Evolutionary conservation across 345 rosid species (phyloP), one percentile per base, ranked within the genome.

Genomic region (Salix koriyanagi): DNA sequence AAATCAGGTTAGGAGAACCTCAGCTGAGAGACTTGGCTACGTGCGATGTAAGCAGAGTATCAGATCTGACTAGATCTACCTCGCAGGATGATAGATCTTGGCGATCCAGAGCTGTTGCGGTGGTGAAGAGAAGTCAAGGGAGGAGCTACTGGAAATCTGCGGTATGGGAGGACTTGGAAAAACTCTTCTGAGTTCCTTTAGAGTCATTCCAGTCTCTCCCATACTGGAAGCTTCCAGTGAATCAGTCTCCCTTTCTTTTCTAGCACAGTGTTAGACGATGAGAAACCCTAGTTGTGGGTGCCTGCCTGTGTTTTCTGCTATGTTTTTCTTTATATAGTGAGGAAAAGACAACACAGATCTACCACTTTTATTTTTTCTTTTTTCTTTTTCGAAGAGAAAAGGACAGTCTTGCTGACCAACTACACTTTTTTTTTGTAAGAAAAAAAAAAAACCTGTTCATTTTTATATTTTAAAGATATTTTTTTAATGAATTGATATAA

Each of bases 301-400:
- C 25, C n/a, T n/a, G n/a, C n/a, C n/a, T n/a, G n/a, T n/a, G n/a
- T n/a, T n/a, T n/a, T n/a, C n/a, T n/a, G n/a, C 65, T 21, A 7
- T 23, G 1, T 56, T 23, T 21, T 2, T 19, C 25, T 23, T 60
- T 25, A 21, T 19, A 60, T 0, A 46, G 50, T 3, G 50, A 46
- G 18, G 50, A 14, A 14, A 46, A 87, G n/a, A n/a, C n/a, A n/a
- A n/a, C 79, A 75, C 46, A 71, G 82, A 84, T 5, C 37, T 5
- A 5, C 37, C 37, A 36, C 37, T 36, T 5, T 5, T 5, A 5
- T 36, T 5, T 36, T 5, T 36, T 5, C 0, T 36, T 5, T 36
- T 5, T 36, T 36, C 7, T 36, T 36, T 36, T 36, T 36, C 37
- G 37, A 36, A 36, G 37, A 5, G 7, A 36, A 36, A 5, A 36